A percentile compares a stretch with the other conserved stretches of the same genome.
phyloP scores from a whole-genome alignment of 176 grass and related monocot genomes.

The Carex parvula region DNA sequence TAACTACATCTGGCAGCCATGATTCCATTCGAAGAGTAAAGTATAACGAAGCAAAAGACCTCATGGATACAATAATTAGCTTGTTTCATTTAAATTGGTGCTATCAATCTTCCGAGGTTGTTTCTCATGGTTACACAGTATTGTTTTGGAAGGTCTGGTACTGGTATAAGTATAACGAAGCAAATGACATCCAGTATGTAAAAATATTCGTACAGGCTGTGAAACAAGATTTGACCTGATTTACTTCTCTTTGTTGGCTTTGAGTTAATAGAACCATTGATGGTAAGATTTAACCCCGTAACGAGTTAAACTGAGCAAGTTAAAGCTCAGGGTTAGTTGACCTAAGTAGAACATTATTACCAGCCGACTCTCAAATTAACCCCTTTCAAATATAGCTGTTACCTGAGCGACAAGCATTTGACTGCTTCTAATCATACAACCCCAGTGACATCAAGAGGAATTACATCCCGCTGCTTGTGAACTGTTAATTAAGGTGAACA shows the following conservation, averaged over 20 bases:
- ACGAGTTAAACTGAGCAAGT: neutral
- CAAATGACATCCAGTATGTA: neutral
- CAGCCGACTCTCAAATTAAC: neutral
- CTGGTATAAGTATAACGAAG: neutral
- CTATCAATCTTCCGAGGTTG: neutral
- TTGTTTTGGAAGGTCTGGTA: neutral
- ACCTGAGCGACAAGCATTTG: slow-evolving; percentile 98
- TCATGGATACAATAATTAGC: neutral
- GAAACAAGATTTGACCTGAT: neutral
- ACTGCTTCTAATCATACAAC: slow-evolving; percentile 99
- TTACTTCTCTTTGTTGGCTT: neutral
- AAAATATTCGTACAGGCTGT: neutral
- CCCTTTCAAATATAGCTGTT: neutral
- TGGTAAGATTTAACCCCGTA: neutral
- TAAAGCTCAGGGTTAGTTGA: neutral
- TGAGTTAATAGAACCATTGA: neutral
- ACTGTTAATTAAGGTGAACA: slow-evolving; percentile 35
- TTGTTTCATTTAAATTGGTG: neutral
- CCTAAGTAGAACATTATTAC: neutral
- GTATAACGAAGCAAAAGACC: too few species aligned
- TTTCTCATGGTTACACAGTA: too few species aligned
- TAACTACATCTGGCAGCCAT: slow-evolving; percentile 1
- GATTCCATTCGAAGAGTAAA: neutral
- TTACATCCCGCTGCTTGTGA: slow-evolving; percentile 72
- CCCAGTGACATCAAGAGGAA: slow-evolving; percentile 66